Conservation (phyloP, 2,329 filamentous ascomycete species). For the Bipolaris gigantea region DNA sequence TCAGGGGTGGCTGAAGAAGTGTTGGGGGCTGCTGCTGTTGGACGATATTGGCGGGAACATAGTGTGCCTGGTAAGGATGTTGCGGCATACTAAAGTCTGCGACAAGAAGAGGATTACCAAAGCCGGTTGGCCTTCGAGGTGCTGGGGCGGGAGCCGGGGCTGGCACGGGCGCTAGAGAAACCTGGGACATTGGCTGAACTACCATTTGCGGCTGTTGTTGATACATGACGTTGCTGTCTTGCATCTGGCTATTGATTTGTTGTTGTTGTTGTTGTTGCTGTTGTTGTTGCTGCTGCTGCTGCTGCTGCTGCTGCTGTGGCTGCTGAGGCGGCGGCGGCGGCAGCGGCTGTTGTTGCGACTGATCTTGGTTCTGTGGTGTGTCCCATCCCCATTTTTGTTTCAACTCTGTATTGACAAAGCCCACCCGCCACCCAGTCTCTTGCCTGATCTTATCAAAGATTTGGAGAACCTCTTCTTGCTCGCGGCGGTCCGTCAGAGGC, state of each 20-base stretch:
- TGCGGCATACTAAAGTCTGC: slow-evolving; percentile 78
- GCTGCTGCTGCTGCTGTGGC: slow-evolving; percentile 40
- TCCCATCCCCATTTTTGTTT: slow-evolving; percentile 78
- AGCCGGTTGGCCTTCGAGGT: slow-evolving; percentile 50
- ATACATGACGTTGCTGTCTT: slow-evolving; percentile 18
- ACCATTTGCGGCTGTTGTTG: slow-evolving; percentile 20
- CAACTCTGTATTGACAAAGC: slow-evolving; percentile 71
- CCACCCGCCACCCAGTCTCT: slow-evolving; percentile 78
- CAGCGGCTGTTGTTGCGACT: slow-evolving; percentile 32
- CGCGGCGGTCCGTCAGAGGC: slow-evolving; percentile 66
- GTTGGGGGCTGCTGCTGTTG: slow-evolving; percentile 30
- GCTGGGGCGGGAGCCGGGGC: slow-evolving; percentile 14
- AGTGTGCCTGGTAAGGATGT: slow-evolving; percentile 80
- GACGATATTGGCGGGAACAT: slow-evolving; percentile 69
- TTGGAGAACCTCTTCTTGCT: slow-evolving; percentile 78
- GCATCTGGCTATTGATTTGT: slow-evolving; percentile 19
- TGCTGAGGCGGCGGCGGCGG: no score
- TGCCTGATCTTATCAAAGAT: slow-evolving; percentile 76
- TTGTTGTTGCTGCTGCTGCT: slow-evolving; percentile 21
- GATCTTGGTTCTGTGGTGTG: slow-evolving; percentile 44
- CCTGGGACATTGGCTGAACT: slow-evolving; percentile 23
- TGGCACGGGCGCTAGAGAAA: slow-evolving; percentile 20
- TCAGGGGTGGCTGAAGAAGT: slow-evolving; percentile 25
- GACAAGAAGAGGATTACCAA: slow-evolving; percentile 69
- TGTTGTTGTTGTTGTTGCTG: slow-evolving; percentile 25